Evolutionary conservation across 306 rosid species (phyloP).

Genomic region (Rubus idaeus): DNA sequence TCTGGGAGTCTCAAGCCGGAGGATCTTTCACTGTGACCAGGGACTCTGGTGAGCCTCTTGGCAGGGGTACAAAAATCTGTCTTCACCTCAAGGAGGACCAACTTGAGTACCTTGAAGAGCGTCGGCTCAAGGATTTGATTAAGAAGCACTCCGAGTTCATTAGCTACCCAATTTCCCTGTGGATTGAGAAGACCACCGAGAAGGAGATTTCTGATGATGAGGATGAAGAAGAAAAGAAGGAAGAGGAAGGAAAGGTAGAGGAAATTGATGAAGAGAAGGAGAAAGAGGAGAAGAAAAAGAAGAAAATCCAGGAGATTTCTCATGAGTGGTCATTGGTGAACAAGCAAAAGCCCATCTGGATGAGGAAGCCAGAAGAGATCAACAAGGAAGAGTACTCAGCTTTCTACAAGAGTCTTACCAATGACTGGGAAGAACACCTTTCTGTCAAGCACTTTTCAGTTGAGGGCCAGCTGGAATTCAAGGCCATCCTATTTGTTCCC

Average conservation of each 20-base stretch:
- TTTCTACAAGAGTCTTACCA: constrained; percentile 87
- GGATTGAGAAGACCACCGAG: constrained; percentile 90
- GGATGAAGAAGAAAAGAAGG: constrained; percentile 91
- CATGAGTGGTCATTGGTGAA: constrained; percentile 89
- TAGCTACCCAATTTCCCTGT: constrained; percentile 93
- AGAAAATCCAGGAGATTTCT: constrained; percentile 84
- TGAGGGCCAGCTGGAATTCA: constrained; percentile 91
- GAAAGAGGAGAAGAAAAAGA: constrained; percentile 84
- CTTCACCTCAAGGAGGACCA: constrained; percentile 89
- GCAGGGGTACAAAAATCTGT: constrained; percentile 84
- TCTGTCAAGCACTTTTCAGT: constrained; percentile 96
- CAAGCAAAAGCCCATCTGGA: constrained; percentile 97
- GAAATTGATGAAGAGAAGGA: constrained; percentile 87
- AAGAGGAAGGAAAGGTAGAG: constrained; percentile 90
- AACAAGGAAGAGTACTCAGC: constrained; percentile 88
- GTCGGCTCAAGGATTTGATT: constrained; percentile 78
- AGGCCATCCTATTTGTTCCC: constrained; percentile 88
- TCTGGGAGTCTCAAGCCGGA: constrained; percentile 98
- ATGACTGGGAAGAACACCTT: constrained; percentile 95
- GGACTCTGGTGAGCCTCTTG: constrained; percentile 78
- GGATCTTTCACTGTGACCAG: constrained; percentile 92
- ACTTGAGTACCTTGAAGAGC: constrained; percentile 91
- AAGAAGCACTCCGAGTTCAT: constrained; percentile 97
- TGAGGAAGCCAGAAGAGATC: constrained; percentile 97
- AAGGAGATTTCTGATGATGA: constrained; percentile 94